Base-by-base conservation (phyloP, 2,329 filamentous ascomycete genomes). In the Beauveria australis region DNA sequence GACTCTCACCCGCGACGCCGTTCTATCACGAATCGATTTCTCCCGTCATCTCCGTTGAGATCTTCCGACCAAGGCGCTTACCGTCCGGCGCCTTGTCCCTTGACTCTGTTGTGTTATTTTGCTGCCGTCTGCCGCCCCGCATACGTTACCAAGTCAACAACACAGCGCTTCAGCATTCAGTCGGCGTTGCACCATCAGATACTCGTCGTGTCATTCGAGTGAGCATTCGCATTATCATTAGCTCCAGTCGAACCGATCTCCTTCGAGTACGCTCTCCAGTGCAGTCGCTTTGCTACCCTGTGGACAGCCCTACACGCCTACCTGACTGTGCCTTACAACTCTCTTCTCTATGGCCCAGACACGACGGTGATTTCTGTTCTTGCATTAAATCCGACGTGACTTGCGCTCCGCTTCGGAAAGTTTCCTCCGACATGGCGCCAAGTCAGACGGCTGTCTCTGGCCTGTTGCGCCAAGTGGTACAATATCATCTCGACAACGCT, bases 401-500 rank as follows among this genome's bases (percentile, higher is more conserved):
- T 53, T 58, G 41, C 30, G 47, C 57, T 46, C 40, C 43, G 46
- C 12, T 56, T 55, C 40, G 61, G 44, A 40, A n/a, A 30, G 28
- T 12, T 18, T 46, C 46, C 22, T 56, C 52, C 64, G 73, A 60
- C 62, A 85, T 85, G 82, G 80, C 81, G 62, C 82, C 81, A 43
- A 79, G 78, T 61, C 77, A 72, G 65, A 74, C 76, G 55, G 76
- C 78, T 64, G 75, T 82, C 48, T 78, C 78, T 54, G 75, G 76
- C 68, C 75, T 84, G 63, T 68, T 88, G 62, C 79, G 81, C 68
- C 84, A 87, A 72, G 75, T 82, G 61, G 77, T 88, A 61, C 76
- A 86, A 68, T 87, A 88, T 70, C 84, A 88, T 67, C 86, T 99
- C 73, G 94, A 99, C 79, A 96, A 96, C 72, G 88, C 92, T 70